These are phyloP conservation scores for Acephala macrosclerotiorum DNA, from an alignment of 2,329 filamentous ascomycete genomes.

Conservation along the genomic window DNA sequence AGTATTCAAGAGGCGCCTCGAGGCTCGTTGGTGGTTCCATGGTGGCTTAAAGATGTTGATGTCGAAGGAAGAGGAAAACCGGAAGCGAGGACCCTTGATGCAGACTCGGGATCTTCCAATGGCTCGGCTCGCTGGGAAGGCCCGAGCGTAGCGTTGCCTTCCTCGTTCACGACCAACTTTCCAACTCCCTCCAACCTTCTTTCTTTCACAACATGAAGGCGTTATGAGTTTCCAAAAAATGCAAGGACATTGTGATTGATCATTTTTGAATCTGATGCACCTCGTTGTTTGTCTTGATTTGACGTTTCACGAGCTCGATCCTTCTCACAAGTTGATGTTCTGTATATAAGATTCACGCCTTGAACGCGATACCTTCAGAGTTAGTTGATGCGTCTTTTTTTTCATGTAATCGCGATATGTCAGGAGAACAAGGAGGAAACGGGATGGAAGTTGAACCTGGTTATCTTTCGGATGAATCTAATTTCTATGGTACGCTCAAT, in stretches of 20 bases:
- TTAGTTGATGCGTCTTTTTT: not conserved
- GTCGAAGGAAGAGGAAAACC: not conserved
- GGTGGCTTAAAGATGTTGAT: not conserved
- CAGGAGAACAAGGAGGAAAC: conserved; percentile 19
- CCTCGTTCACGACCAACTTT: conserved; percentile 9
- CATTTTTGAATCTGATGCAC: not conserved
- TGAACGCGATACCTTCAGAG: not conserved
- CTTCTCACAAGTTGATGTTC: conserved; percentile 1
- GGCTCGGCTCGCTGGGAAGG: not conserved
- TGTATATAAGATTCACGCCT: conserved; percentile 21
- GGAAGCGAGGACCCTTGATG: not conserved
- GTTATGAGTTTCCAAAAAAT: not conserved
- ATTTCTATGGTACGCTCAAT: conserved; percentile 59
- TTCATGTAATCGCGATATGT: conserved; percentile 28
- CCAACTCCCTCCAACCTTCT: not conserved
- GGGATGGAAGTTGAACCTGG: conserved; percentile 12
- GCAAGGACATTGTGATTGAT: not conserved
- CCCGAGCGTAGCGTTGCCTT: conserved; percentile 20
- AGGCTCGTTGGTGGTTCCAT: not conserved
- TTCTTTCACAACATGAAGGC: not conserved
- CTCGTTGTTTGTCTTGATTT: conserved; percentile 9
- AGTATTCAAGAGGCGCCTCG: not conserved
- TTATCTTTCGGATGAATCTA: conserved; percentile 53
- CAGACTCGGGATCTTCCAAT: not conserved
- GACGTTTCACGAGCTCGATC: not conserved